These are phyloP conservation scores for Kwoniella bestiolae DNA, from an alignment of 768 basidiomycete species.

Conservation along the genomic window DNA sequence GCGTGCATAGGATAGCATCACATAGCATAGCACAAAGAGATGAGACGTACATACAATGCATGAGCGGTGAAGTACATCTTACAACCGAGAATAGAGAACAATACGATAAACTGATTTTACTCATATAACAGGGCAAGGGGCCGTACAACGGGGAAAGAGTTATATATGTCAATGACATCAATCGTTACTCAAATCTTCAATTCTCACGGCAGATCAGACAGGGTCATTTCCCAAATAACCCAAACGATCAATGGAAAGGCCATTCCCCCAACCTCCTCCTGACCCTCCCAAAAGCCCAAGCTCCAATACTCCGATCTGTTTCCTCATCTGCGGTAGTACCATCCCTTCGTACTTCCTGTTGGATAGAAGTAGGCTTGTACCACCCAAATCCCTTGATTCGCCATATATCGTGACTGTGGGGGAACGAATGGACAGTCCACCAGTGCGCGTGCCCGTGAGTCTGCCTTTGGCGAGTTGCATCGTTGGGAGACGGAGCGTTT, in stretches of 20 bases:
- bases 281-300: slow-evolving; percentile 9
- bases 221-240: no score
- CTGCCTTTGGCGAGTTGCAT: not conserved
- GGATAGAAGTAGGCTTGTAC: slow-evolving; percentile 1
- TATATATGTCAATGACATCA: no score
- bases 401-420: not conserved
- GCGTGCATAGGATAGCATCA: no score
- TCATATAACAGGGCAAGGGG: not conserved
- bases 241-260: slow-evolving; percentile 16
- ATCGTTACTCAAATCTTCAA: no score
- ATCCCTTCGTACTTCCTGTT: not conserved
- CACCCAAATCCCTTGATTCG: slow-evolving; percentile 15
- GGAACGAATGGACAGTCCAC: slow-evolving; percentile 15
- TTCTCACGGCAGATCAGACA: no score
- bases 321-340: not conserved
- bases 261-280: slow-evolving; percentile 13
- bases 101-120: not conserved
- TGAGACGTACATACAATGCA: not conserved
- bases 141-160: not conserved
- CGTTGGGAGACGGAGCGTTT: not conserved
- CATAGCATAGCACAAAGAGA: no score
- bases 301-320: slow-evolving; percentile 16
- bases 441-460: not conserved
- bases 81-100: slow-evolving; percentile 6
- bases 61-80: not conserved